Base-by-base conservation (phyloP, 1,284 basidiomycete species). In the Cryptococcus wingfieldii region DNA sequence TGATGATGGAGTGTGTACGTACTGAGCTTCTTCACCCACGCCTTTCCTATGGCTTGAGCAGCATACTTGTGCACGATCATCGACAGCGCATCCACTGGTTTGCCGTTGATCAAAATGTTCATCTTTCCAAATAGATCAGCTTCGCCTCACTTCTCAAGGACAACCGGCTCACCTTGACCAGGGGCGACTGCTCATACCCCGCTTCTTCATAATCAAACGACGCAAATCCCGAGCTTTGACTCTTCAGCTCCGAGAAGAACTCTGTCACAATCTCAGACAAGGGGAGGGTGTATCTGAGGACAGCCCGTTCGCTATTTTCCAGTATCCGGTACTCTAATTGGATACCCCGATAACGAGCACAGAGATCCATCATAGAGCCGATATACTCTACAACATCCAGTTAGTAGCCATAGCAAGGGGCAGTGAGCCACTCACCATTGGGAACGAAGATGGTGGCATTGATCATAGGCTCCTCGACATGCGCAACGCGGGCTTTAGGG, bases 201-300 rank as follows among this genome's bases (percentile, higher is more conserved):
- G 86, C 90, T 74, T 93, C 88, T 72, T 96, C 92, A 65, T 96
- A 97, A 69, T 95, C 91, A 69, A 95, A 93, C 67, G 88, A 90
- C 9, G 91, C 91, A 71, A 92, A 95, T 23, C 91, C 91, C 4
- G 90, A 93, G 67, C 89, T 92, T 47, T 69, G 61, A 59, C 74
- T 86, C 77, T 97, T 97, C 54, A 97, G 81, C 65, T 88, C 85
- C 66, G 93, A 89, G 72, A 94, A 96, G 75, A 97, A 97, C 74
- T 90, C 86, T 2, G 89, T 90, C 6, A 97, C 90, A 55, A 97
- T 89, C 75, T 94, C 91, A 0, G 72, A 59, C 59, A 97, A 79
- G 9, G 93, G 93, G n/a, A 97, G 74, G 6, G 80, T 82, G 66
- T 90, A 93, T 18, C 83, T 86, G 63, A 96, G 75, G 49, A 94